A percentile compares a stretch with the other conserved stretches of the same genome.
These are phyloP conservation scores for Toxoplasma gondii DNA, from an alignment of 169 alveolate species.

Conservation along the genomic window DNA sequence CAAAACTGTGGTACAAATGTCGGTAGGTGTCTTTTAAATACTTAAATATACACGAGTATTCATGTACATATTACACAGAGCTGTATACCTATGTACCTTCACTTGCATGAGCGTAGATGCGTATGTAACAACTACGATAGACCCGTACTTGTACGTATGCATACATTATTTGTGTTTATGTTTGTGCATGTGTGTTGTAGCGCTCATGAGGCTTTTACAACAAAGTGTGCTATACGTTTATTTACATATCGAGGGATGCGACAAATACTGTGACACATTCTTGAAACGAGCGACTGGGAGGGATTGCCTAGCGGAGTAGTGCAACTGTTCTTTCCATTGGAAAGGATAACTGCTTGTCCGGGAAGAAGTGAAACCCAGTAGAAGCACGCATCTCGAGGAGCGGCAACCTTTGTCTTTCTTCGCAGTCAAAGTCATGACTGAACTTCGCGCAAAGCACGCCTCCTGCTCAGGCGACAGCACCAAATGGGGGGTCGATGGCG, in stretches of 20 bases:
- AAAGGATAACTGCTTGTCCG: too few species aligned
- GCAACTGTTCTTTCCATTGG: too few species aligned
- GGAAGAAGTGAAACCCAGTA: too few species aligned
- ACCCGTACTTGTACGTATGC: background rate
- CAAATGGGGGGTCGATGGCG: constrained; percentile 93
- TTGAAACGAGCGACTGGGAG: too few species aligned
- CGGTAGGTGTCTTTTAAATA: constrained; percentile 77
- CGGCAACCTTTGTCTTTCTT: background rate
- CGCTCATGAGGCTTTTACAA: too few species aligned
- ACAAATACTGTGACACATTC: too few species aligned
- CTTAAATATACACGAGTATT: background rate
- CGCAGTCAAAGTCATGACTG: constrained; percentile 90
- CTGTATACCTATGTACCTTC: background rate
- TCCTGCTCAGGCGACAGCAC: constrained; percentile 74
- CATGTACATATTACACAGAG: background rate
- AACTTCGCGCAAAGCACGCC: constrained; percentile 88
- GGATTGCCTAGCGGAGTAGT: too few species aligned
- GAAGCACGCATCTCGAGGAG: too few species aligned
- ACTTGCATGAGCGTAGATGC: background rate
- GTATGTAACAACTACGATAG: too few species aligned
- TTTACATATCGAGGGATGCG: too few species aligned
- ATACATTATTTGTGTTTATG: background rate
- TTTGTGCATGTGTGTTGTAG: too few species aligned
- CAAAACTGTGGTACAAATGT: constrained; percentile 98
- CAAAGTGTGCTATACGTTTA: too few species aligned